phyloP scores from a whole-genome alignment of 2,329 filamentous ascomycete genomes.

The Whalleya microplaca region DNA sequence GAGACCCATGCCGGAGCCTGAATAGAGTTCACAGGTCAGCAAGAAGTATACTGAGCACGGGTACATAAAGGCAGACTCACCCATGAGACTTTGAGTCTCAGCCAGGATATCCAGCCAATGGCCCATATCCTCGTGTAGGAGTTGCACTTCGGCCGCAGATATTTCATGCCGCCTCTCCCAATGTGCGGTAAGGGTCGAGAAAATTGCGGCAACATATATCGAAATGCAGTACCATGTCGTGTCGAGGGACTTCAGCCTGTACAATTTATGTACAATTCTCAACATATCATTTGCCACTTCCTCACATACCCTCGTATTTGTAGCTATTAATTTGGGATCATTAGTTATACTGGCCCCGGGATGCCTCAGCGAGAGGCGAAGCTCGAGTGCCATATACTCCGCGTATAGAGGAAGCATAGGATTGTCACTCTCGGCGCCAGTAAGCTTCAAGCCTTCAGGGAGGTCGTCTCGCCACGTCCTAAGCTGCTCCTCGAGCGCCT shows the following conservation, averaged over 20 bases:
- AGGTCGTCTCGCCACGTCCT: slow-evolving; percentile 65
- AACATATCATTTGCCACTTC: slow-evolving; percentile 68
- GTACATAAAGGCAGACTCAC: slow-evolving; percentile 47
- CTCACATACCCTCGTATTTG: slow-evolving; percentile 69
- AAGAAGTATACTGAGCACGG: background rate
- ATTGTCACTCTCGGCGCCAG: slow-evolving; percentile 46
- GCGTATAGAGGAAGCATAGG: slow-evolving; percentile 58
- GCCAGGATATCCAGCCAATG: slow-evolving; percentile 70
- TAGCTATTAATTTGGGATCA: slow-evolving; percentile 59
- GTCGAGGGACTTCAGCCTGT: slow-evolving; percentile 69
- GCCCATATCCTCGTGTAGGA: slow-evolving; percentile 69
- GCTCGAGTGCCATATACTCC: slow-evolving; percentile 59
- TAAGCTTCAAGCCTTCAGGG: slow-evolving; percentile 61
- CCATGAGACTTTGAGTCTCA: slow-evolving; percentile 68
- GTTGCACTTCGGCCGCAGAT: slow-evolving; percentile 59
- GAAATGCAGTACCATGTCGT: slow-evolving; percentile 79
- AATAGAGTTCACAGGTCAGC: slow-evolving; percentile 14
- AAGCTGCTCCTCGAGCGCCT: slow-evolving; percentile 67
- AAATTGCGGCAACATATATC: slow-evolving; percentile 73
- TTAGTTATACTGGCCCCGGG: slow-evolving; percentile 61
- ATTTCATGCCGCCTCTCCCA: slow-evolving; percentile 68
- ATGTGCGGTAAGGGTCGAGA: slow-evolving; percentile 71
- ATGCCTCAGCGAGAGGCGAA: slow-evolving; percentile 63
- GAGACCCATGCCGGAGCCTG: slow-evolving; percentile 50
- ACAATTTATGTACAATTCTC: slow-evolving; percentile 60